Base-by-base conservation (phyloP, 306 rosid genomes). In the Lupinus albus region DNA sequence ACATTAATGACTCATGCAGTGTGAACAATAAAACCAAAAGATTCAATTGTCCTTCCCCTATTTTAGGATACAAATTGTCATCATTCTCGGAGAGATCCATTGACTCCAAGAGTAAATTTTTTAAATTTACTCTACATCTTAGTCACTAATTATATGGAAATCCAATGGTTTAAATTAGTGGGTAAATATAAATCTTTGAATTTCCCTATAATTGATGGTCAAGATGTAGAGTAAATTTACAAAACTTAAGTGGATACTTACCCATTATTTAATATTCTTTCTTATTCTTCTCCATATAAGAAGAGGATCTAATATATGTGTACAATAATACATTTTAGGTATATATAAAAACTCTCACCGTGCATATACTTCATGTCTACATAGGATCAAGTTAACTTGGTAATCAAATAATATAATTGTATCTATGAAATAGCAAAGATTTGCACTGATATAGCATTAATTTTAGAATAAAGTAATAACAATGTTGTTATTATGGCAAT, bases 401-500 rank as follows among this genome's bases (percentile, higher is more conserved):
- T 41, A 36, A 79, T 55, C 54, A 76, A 33, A 5, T n/a, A n/a
- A n/a, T n/a, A 73, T 73, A 81, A 68, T 6, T 33, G 60, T 72
- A 52, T 14, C 64, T 41, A 50, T 25, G 4, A 55, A 79, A 61
- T 10, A 73, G 38, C 67, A 56, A 73, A 52, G 57, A 61, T 39
- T 53, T 42, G 61, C 66, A 41, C 71, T 70, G 59, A 52, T 14
- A 61, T 39, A 44, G 16, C 51, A 52, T 78, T 60, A 77, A 64
- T 74, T 70, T 74, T 70, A 60, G 68, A 50, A 53, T 61, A 61
- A 74, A 81, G 60, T 47, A 78, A 74, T 57, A 44, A 14, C 18
- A 14, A 44, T 66, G 53, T 64, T 77, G 75, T 64, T n/a, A n/a
- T 54, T 70, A 59, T 68, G 76, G 86, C 80, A 64, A 68, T 61